Percentiles rank a stretch among this genome's conserved stretches.
Conservation (phyloP, 1,284 basidiomycete genomes). For the Ceratobasidium sp. region DNA sequence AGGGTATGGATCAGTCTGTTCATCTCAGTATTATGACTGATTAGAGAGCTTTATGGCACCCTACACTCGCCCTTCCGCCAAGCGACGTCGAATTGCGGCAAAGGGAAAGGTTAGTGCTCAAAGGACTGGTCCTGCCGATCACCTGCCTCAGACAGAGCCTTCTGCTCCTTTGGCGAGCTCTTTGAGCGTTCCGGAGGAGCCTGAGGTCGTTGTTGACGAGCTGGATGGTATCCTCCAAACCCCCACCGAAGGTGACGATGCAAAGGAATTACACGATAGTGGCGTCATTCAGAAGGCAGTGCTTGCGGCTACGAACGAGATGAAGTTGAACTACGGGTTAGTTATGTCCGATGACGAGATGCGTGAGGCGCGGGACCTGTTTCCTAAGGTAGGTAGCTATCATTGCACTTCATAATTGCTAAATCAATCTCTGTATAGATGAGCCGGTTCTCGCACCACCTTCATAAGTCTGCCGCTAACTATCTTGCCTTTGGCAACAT, state of each 20-base stretch:
- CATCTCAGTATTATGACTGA: no score
- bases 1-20: neutral
- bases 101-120: neutral
- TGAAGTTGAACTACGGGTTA: neutral
- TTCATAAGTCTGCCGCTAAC: neutral
- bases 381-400: conserved; percentile 9
- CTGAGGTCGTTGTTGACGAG: neutral
- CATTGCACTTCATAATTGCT: neutral
- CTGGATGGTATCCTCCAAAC: neutral
- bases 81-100: conserved; percentile 4
- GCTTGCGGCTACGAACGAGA: neutral
- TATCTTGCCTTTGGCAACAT: neutral
- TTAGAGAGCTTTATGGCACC: conserved; percentile 3
- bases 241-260: conserved; percentile 8
- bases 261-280: neutral
- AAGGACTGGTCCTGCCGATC: no score
- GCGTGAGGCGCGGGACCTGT: neutral
- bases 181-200: neutral
- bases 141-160: neutral
- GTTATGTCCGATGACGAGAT: neutral
- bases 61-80: neutral
- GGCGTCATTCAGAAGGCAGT: neutral
- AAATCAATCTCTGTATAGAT: neutral
- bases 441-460: neutral
- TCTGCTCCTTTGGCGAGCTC: neutral